A percentile compares a stretch with the other conserved stretches of the same genome.
Evolutionary conservation across 306 rosid genomes (phyloP).

Genomic region (Crotalaria pallida): DNA sequence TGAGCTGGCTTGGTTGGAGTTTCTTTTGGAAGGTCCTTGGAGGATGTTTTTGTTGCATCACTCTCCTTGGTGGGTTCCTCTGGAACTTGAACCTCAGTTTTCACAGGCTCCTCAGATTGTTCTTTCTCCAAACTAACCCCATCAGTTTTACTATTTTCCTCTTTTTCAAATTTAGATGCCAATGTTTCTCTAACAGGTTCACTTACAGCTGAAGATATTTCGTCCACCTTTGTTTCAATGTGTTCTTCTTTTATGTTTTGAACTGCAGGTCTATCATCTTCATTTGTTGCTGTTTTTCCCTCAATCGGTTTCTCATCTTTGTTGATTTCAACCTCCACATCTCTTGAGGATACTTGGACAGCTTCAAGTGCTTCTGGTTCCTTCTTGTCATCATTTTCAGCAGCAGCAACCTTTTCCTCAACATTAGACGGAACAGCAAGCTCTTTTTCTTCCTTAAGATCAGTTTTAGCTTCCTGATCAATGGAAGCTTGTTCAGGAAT

Average conservation of each 20-base stretch:
- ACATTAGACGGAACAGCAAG: slow-evolving; percentile 9
- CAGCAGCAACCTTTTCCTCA: slow-evolving; percentile 23
- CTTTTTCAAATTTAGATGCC: slow-evolving; percentile 43
- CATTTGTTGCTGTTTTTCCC: slow-evolving; percentile 25
- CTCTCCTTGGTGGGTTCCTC: slow-evolving; percentile 37
- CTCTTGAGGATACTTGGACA: slow-evolving; percentile 28
- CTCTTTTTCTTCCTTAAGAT: slow-evolving; percentile 18
- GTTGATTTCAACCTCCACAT: slow-evolving; percentile 30
- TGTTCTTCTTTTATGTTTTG: slow-evolving; percentile 23
- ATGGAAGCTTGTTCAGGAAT: slow-evolving; percentile 10
- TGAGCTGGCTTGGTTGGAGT: slow-evolving; percentile 45
- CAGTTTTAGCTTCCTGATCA: slow-evolving; percentile 22
- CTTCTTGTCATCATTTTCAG: slow-evolving; percentile 34
- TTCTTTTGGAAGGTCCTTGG: slow-evolving; percentile 51
- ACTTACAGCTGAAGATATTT: slow-evolving; percentile 26
- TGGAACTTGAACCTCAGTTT: slow-evolving; percentile 34
- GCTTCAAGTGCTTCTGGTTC: slow-evolving; percentile 21
- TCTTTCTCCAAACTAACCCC: slow-evolving; percentile 26
- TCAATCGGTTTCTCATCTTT: slow-evolving; percentile 33
- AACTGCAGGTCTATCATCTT: slow-evolving; percentile 20
- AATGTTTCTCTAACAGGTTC: slow-evolving; percentile 40
- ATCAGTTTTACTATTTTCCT: slow-evolving; percentile 29
- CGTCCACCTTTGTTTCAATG: slow-evolving; percentile 34
- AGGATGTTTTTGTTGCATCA: slow-evolving; percentile 31
- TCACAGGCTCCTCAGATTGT: slow-evolving; percentile 32